Base-by-base conservation (phyloP, 2,329 filamentous ascomycete species). In the Fusarium nematophilum region DNA sequence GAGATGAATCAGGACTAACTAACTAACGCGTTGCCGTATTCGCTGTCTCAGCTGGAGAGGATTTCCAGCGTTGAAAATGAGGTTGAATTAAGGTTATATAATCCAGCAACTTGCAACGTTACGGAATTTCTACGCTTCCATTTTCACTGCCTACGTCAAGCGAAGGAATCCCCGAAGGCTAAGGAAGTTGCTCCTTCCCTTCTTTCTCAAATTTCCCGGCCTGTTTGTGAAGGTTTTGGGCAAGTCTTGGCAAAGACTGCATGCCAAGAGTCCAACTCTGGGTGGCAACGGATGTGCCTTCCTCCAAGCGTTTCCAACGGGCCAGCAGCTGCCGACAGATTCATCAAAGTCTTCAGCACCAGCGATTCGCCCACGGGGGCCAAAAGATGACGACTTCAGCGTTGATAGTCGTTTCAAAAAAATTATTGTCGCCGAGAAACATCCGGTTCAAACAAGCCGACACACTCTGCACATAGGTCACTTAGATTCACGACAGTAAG, bases 251-350 rank as follows among this genome's bases (percentile, higher is more conserved):
- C 52, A 29, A 17, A 9, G 37, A 27, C 30, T 17, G 23, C 8
- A 23, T 45, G 61, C 57, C 61, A 62, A 62, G 52, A 51, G 31
- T 7, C 18, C 36, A n/a, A 38, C 36, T 36, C 10, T 40, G 55
- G n/a, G 52, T 49, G 43, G 53, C 43, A 47, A 50, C 43, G 14
- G 43, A 23, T 15, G 30, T 23, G 34, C 26, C 34, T 48, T 26
- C 33, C 25, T 48, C 34, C 21, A 21, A 21, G 6, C 21, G 21
- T 6, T 21, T 6, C 21, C 21, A 6, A 21, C 21, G 21, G 21
- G 21, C 21, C 21, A 21, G 21, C 21, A 21, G 6, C 6, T 21
- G 4, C 21, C 21, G 21, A 21, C 4, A 6, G 21, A 21, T 21
- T 21, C 21, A 21, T 21, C 21, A 21, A 21, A 21, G 21, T 21